Evolutionary conservation across 2,329 filamentous ascomycete genomes (phyloP), one percentile per base, ranked within the genome.

Genomic region (Periconia macrospinosa): DNA sequence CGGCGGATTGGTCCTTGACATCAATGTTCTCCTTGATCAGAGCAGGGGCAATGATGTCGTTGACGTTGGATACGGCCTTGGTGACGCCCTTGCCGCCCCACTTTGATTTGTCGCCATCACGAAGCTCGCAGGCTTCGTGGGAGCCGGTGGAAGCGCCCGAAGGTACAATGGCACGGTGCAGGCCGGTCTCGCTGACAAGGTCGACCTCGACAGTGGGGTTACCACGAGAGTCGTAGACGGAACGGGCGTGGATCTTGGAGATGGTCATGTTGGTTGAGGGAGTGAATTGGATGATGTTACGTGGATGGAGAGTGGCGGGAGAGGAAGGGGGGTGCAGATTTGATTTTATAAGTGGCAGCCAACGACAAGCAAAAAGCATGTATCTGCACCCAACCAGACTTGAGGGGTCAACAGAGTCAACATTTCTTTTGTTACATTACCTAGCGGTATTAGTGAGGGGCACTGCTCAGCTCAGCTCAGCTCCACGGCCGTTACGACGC

Each of bases 121-220:
- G 78, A 61, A 81, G 78, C 69, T 81, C 79, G 71, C 78, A 80
- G 48, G 79, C 79, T 68, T 81, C 79, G 71, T 81, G 77, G 54
- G 78, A 79, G 61, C 79, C 74, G 71, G 92, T 97, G 70, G 93
- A 97, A 72, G 93, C 93, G 78, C 93, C 93, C 65, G 92, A 97
- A 71, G 93, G 93, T 61, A 97, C 93, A 76, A 97, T 97, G 76
- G 93, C 92, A 75, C 93, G 92, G 87, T 97, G 92, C 61, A 97
- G 88, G 74, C 93, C 93, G 70, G 90, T 95, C 83, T 96, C 91
- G 69, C 92, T 97, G 81, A 96, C 89, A 70, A 97, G 86, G 77
- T 97, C 93, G 72, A 97, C 93, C 85, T 97, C 93, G 74, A 97
- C 93, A 76, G 94, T 99, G 73, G 94, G 94, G 88, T 99, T 99